Evolutionary conservation across 345 rosid genomes (phyloP), one percentile per base, ranked within the genome.

Genomic region (Eucalyptus caleyi): DNA sequence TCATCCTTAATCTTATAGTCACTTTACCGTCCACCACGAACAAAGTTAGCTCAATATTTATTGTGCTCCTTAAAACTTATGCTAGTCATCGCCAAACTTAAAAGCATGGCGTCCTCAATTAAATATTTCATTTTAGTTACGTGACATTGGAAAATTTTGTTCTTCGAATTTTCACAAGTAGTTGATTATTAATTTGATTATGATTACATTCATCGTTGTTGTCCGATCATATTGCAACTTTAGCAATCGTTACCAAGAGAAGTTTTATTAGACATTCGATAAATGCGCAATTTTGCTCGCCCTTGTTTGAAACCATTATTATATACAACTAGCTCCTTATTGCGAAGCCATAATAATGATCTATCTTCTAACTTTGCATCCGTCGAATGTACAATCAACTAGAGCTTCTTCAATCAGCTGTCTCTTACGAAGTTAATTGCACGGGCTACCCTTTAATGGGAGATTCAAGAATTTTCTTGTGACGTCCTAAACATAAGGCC

Each of bases 261-360:
- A 67, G 37, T 65, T 67, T 67, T 67, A 67, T 0, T 16, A 32
- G 80, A 67, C 32, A 67, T 67, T 67, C 10, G 2, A 67, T 67
- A 32, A 67, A 67, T 67, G 40, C 6, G 6, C 18, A 9, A 34
- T 67, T 65, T 32, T 34, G 24, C 26, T 16, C 4, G 11, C 13
- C 21, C 19, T 67, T 67, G 24, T 69, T 37, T 16, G 24, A 69
- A 19, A 34, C 44, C 23, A 23, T 69, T 34, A 69, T 0, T 3
- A 34, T 34, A 69, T 34, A 5, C 13, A 34, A 19, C 0, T 7
- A 18, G 21, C 62, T 34, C 44, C 24, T 18, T 16, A 16, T 8
- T 19, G 44, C 3, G 44, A 34, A 69, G 44, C 0, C 19, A 34
- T 18, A 69, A 19, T 5, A 34, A 18, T 34, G 10, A 0, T 69